Conservation (phyloP, 2,329 filamentous ascomycete genomes). For the Fusarium nisikadoi region DNA sequence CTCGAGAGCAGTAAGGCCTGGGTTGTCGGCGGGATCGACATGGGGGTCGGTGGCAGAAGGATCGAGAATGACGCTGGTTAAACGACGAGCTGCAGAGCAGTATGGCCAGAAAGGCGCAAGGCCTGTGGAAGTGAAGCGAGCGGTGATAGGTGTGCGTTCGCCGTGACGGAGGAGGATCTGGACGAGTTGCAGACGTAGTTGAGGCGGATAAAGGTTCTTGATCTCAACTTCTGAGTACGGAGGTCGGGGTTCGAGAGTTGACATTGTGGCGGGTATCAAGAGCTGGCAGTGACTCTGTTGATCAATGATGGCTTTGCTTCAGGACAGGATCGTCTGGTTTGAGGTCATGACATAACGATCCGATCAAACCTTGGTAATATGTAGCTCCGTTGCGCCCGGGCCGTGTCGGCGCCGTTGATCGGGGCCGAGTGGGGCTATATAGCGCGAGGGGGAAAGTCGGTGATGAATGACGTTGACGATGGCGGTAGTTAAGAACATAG, state of each 20-base stretch:
- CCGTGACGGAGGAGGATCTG: conserved; percentile 87
- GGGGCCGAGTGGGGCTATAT: conserved; percentile 21
- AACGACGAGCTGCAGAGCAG: conserved; percentile 79
- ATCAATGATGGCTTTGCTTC: not conserved
- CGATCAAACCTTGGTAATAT: not conserved
- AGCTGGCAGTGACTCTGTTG: not conserved
- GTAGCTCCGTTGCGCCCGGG: conserved; percentile 1
- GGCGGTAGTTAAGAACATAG: conserved; percentile 5
- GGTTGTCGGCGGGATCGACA: conserved; percentile 37
- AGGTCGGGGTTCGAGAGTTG: conserved; percentile 76
- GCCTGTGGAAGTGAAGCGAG: conserved; percentile 85
- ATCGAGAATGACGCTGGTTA: conserved; percentile 66
- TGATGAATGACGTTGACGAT: conserved; percentile 11
- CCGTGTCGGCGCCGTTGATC: conserved; percentile 22
- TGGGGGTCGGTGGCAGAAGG: conserved; percentile 48
- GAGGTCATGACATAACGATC: conserved; percentile 15
- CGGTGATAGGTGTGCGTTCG: conserved; percentile 83
- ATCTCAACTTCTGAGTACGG: conserved; percentile 87
- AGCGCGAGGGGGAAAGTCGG: not conserved
- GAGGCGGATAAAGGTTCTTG: conserved; percentile 79
- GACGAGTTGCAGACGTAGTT: conserved; percentile 85
- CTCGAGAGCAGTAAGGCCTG: conserved; percentile 59
- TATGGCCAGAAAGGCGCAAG: conserved; percentile 86
- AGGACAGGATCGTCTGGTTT: not conserved
- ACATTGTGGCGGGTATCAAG: conserved; percentile 67